These are phyloP conservation scores for Polytrichum commune DNA, from an alignment of 225 moss, liverwort and hornwort species.

Conservation along the genomic window DNA sequence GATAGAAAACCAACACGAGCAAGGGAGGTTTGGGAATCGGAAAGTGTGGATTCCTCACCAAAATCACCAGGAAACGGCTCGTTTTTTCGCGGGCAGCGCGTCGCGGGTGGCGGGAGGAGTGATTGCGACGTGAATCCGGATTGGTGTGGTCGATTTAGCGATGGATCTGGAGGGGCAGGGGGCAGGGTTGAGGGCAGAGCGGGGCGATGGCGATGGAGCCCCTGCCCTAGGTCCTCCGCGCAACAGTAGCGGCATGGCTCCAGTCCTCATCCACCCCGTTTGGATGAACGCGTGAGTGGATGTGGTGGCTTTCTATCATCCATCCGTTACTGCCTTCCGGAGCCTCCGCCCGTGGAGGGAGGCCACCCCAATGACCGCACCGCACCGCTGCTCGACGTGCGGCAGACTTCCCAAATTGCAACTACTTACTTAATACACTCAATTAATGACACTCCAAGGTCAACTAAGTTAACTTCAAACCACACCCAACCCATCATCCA, in stretches of 20 bases:
- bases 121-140: neutral
- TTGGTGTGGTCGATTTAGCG: neutral
- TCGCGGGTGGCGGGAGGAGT: neutral
- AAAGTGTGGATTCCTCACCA: neutral
- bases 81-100: neutral
- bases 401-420: too few species aligned
- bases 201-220: slow-evolving; percentile 1
- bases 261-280: too few species aligned
- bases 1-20: neutral
- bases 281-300: too few species aligned
- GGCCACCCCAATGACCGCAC: too few species aligned
- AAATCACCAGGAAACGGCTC: neutral
- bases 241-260: neutral
- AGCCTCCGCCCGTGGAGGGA: too few species aligned
- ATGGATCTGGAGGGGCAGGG: slow-evolving; percentile 5
- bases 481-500: too few species aligned
- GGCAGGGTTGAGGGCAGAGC: neutral
- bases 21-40: neutral
- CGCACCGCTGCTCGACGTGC: too few species aligned
- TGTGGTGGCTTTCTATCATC: too few species aligned
- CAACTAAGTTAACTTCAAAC: too few species aligned
- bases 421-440: too few species aligned
- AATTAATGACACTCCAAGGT: too few species aligned
- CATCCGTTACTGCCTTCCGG: too few species aligned
- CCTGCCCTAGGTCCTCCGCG: neutral